Evolutionary conservation across 345 rosid genomes (phyloP).

Genomic region (Syzygium oleosum): DNA sequence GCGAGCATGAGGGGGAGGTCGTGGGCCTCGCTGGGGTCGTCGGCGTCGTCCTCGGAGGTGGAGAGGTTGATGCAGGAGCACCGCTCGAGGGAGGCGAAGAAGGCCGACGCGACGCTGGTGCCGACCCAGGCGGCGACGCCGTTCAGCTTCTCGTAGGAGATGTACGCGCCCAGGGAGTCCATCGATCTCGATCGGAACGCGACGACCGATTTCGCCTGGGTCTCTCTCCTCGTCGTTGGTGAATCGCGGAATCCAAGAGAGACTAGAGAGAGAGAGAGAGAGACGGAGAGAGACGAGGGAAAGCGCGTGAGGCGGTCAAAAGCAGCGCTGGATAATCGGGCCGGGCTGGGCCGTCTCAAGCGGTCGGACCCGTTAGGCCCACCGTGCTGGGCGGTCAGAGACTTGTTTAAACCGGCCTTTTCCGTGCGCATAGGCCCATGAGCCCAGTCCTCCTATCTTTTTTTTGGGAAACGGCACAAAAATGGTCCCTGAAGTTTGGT

Average conservation of each 20-base stretch:
- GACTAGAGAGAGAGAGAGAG: background rate
- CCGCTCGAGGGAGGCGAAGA: slow-evolving; percentile 41
- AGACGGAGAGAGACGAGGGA: background rate
- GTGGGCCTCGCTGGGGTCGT: slow-evolving; percentile 22
- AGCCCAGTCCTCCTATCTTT: background rate
- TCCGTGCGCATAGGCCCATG: background rate
- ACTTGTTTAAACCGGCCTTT: background rate
- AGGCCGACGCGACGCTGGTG: slow-evolving; percentile 38
- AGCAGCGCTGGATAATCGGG: background rate
- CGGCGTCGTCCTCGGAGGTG: slow-evolving; percentile 32
- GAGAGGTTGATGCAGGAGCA: slow-evolving; percentile 43
- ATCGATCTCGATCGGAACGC: slow-evolving; percentile 1
- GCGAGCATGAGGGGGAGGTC: slow-evolving; percentile 36
- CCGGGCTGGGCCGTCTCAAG: background rate
- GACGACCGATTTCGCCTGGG: background rate
- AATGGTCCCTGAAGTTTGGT: too few species aligned
- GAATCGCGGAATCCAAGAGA: background rate
- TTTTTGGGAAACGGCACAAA: too few species aligned
- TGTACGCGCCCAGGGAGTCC: slow-evolving; percentile 16
- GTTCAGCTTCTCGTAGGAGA: slow-evolving; percentile 31
- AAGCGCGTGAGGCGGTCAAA: background rate
- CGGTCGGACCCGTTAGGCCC: background rate
- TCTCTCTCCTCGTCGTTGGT: background rate
- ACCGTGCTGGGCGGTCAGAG: background rate
- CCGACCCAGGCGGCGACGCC: slow-evolving; percentile 31